Percentiles rank a stretch among this genome's conserved stretches.
Evolutionary conservation across 352 stramenopile genomes (phyloP).

Genomic region (Hyphochytrium catenoides): DNA sequence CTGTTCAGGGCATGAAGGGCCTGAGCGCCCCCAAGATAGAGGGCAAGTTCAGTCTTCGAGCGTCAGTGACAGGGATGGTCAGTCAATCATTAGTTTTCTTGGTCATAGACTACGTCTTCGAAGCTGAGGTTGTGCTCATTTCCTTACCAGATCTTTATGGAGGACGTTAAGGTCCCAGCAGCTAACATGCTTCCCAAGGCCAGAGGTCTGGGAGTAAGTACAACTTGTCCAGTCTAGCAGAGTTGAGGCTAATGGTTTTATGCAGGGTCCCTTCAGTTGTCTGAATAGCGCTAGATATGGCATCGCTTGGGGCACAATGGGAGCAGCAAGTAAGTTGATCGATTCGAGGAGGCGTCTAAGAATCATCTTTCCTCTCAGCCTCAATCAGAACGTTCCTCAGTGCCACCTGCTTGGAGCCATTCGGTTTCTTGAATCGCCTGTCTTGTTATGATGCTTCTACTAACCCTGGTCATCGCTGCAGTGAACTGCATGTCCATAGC

Average conservation of each 20-base stretch:
- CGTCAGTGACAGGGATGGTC: constrained; percentile 78
- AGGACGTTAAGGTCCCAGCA: constrained; percentile 79
- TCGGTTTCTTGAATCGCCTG: neutral
- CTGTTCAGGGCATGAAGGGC: constrained; percentile 50
- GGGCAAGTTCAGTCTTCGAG: constrained; percentile 84
- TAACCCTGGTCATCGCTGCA: constrained; percentile 3
- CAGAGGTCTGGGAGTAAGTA: constrained; percentile 42
- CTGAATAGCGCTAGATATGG: constrained; percentile 91
- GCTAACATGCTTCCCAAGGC: constrained; percentile 77
- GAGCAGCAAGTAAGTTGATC: constrained; percentile 49
- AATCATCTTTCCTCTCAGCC: neutral
- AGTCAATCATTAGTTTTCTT: constrained; percentile 1
- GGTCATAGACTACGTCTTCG: too few species aligned
- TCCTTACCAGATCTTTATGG: constrained; percentile 72
- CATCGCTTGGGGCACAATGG: constrained; percentile 89
- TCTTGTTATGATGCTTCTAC: neutral
- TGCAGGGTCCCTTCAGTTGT: constrained; percentile 85
- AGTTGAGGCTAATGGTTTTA: neutral
- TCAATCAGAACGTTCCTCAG: neutral
- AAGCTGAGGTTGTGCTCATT: neutral
- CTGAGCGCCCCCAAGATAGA: constrained; percentile 83
- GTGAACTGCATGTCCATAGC: constrained; percentile 79
- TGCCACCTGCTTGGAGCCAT: neutral
- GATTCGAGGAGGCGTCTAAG: too few species aligned
- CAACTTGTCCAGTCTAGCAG: too few species aligned